phyloP scores from a whole-genome alignment of 1,284 basidiomycete genomes.

The Ceratobasidium sp. region DNA sequence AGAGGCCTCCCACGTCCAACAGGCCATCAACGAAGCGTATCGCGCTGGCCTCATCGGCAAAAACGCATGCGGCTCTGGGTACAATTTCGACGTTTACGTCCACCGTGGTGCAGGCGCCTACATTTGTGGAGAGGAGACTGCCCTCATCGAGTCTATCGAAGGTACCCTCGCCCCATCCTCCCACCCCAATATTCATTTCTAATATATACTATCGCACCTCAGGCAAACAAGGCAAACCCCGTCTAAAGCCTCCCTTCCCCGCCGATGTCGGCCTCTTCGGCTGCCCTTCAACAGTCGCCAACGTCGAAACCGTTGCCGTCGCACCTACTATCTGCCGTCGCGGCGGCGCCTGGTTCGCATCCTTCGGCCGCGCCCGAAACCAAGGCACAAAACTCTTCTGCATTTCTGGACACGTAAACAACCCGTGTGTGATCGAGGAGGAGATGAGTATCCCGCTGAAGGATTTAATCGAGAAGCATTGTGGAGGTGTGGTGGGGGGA shows the following conservation, averaged over 20 bases:
- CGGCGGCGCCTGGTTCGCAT: conserved; percentile 91
- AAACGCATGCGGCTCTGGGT: conserved; percentile 92
- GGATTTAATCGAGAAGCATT: conserved; percentile 96
- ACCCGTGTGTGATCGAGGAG: conserved; percentile 97
- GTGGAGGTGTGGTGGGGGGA: conserved; percentile 92
- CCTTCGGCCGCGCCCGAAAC: conserved; percentile 93
- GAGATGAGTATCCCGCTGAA: conserved; percentile 98
- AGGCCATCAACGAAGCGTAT: conserved; percentile 96
- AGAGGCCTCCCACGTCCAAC: conserved; percentile 92
- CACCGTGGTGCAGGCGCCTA: conserved; percentile 98
- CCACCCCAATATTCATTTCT: neutral
- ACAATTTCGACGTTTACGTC: conserved; percentile 95
- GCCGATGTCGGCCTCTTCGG: conserved; percentile 98
- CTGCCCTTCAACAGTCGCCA: conserved; percentile 96
- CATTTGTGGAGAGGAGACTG: conserved; percentile 99
- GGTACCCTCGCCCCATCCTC: conserved; percentile 49
- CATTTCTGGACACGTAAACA: conserved; percentile 97
- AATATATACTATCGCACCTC: conserved; percentile 44
- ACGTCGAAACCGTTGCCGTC: conserved; percentile 98
- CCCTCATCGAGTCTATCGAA: conserved; percentile 95
- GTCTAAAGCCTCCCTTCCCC: conserved; percentile 99
- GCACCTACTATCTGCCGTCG: conserved; percentile 96
- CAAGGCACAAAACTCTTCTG: conserved; percentile 97
- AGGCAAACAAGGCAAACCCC: conserved; percentile 96
- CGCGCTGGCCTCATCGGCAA: conserved; percentile 91